Evolutionary conservation across 306 rosid genomes (phyloP), one percentile per base, ranked within the genome.

Genomic region (Vigna unguiculata): DNA sequence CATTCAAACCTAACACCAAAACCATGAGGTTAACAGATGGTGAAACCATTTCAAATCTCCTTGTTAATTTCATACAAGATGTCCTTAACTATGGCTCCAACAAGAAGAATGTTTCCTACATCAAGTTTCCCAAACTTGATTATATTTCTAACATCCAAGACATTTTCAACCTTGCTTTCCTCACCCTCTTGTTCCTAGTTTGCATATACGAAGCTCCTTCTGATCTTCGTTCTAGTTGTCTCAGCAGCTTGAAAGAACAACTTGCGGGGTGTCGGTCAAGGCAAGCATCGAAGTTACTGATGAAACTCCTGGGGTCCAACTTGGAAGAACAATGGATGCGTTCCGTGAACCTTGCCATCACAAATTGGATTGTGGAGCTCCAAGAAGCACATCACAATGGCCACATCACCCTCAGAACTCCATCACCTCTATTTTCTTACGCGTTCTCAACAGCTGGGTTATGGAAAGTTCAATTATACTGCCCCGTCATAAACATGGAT

Each of bases 241-340:
- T 95, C 14, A 40, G 17, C 22, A 55, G 74, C 19, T 17, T 95
- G 14, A 92, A 88, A 61, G 82, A 85, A 16, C 76, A 83, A 24
- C 55, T 95, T 53, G 53, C 76, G 6, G 53, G 76, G 71, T 84
- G 86, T 47, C 69, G 69, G 32, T 85, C 93, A 32, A 89, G 88
- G 62, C 76, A 75, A 69, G 78, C 90, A 43, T 83, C 93, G 1
- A 90, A 84, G 72, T 21, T 75, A 43, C 74, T 95, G 22, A 90
- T 95, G 96, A 95, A 82, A 60, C 76, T 87, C 4, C 73, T 95
- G 51, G 98, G 97, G 11, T 90, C 95, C 1, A 95, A 95, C 69
- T 58, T 92, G 43, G 97, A 92, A 73, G 98, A 90, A 59, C 87
- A 84, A 25, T 95, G 98, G 98, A 92, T 95, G 96, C 87, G 98